A percentile compares a stretch with the other conserved stretches of the same genome.
These are phyloP conservation scores for Fusarium napiforme DNA, from an alignment of 2,329 filamentous ascomycete species.

Conservation along the genomic window DNA sequence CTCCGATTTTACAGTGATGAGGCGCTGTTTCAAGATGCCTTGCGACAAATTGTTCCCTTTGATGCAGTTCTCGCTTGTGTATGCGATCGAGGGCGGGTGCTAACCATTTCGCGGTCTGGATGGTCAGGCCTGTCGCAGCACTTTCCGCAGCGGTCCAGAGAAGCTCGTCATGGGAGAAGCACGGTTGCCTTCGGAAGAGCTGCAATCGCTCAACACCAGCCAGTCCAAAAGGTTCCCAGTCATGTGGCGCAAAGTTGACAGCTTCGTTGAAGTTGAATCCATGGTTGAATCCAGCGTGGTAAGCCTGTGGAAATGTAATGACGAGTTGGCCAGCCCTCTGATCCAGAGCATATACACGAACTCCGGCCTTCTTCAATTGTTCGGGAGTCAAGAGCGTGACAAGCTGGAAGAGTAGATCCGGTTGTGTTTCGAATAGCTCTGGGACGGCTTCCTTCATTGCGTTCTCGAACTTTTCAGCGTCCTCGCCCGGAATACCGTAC, in stretches of 20 bases:
- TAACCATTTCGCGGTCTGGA: constrained; percentile 95
- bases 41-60: constrained; percentile 74
- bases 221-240: constrained; percentile 95
- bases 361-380: constrained; percentile 90
- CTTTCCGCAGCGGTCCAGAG: constrained; percentile 90
- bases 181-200: constrained; percentile 88
- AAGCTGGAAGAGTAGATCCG: constrained; percentile 93
- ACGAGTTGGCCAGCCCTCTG: constrained; percentile 96
- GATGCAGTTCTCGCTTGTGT: constrained; percentile 75
- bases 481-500: constrained; percentile 96
- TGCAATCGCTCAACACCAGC: constrained; percentile 87
- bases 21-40: constrained; percentile 68
- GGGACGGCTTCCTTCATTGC: constrained; percentile 96
- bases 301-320: constrained; percentile 95
- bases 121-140: constrained; percentile 70
- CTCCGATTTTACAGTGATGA: constrained; percentile 62
- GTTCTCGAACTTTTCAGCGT: constrained; percentile 92
- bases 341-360: constrained; percentile 93
- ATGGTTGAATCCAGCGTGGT: constrained; percentile 98
- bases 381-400: constrained; percentile 96
- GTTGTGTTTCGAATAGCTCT: constrained; percentile 95
- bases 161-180: constrained; percentile 96
- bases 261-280: constrained; percentile 99
- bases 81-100: constrained; percentile 86
- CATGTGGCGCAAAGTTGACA: constrained; percentile 93